Evolutionary conservation across 1,284 basidiomycete genomes (phyloP).

Genomic region (Cryptococcus hybrid): DNA sequence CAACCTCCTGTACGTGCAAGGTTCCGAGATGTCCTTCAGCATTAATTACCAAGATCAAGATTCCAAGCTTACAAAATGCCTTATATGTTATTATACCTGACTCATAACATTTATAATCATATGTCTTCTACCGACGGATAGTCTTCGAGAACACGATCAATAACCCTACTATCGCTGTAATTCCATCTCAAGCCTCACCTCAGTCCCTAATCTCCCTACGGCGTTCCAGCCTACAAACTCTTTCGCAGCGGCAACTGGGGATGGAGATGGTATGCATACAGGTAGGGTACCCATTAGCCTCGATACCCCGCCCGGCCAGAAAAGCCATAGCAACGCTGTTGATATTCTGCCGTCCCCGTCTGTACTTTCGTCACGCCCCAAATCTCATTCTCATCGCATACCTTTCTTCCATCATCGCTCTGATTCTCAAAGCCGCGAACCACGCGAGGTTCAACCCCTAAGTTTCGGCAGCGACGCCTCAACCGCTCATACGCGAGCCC

Average conservation of each 20-base stretch:
- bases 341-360: conserved; percentile 4
- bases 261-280: too few relatives aligned
- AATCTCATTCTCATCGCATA: neutral
- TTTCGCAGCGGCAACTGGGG: too few relatives aligned
- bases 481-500: too few relatives aligned
- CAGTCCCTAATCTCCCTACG: neutral
- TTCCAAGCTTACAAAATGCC: neutral
- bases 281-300: conserved; percentile 9
- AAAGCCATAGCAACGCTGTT: neutral
- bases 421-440: neutral
- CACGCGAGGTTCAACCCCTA: neutral
- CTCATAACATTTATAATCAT: neutral
- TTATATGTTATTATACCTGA: neutral
- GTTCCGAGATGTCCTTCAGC: neutral
- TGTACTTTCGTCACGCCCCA: neutral
- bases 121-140: neutral
- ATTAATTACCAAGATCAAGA: neutral
- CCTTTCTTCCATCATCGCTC: too few relatives aligned
- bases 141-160: conserved; percentile 12
- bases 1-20: conserved; percentile 35
- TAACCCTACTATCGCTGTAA: conserved; percentile 7
- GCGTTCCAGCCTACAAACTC: too few relatives aligned
- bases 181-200: neutral
- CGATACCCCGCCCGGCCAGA: conserved; percentile 7
- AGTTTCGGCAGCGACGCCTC: too few relatives aligned